A percentile compares a stretch with the other conserved stretches of the same genome.
These are phyloP conservation scores for Coleophoma cylindrospora DNA, from an alignment of 2,329 filamentous ascomycete genomes.

Conservation along the genomic window DNA sequence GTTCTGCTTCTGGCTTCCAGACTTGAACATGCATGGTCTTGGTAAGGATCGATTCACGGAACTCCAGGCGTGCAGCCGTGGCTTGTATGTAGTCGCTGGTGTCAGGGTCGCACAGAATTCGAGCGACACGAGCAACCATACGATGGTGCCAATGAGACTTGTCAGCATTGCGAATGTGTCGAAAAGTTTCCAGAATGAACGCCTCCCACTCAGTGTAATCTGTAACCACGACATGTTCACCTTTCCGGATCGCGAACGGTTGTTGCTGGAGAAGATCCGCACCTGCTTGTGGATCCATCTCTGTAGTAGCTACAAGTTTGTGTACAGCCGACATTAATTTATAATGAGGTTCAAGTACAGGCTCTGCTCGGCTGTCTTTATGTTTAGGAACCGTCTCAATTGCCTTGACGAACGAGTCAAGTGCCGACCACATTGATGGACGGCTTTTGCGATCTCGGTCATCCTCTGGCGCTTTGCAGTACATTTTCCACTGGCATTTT, in stretches of 20 bases:
- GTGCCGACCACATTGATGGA: slow-evolving; percentile 37
- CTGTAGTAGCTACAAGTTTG: slow-evolving; percentile 49
- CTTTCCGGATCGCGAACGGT: slow-evolving; percentile 22
- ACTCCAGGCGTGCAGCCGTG: slow-evolving; percentile 56
- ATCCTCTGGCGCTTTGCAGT: slow-evolving; percentile 37
- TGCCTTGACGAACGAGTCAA: slow-evolving; percentile 52
- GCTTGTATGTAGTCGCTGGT: slow-evolving; percentile 37
- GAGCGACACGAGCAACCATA: slow-evolving; percentile 59
- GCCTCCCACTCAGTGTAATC: slow-evolving; percentile 48
- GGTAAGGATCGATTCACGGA: slow-evolving; percentile 67
- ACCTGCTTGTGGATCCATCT: slow-evolving; percentile 19
- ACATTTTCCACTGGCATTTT: slow-evolving; percentile 72
- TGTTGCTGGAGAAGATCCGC: slow-evolving; percentile 29
- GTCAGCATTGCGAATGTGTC: slow-evolving; percentile 41
- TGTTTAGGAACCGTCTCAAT: slow-evolving; percentile 57
- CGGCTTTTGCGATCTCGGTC: slow-evolving; percentile 26
- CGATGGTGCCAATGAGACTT: slow-evolving; percentile 74
- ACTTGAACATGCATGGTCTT: slow-evolving; percentile 71
- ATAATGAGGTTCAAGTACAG: slow-evolving; percentile 68
- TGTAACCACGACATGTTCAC: slow-evolving; percentile 20
- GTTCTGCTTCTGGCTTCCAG: slow-evolving; percentile 68
- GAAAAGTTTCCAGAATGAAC: slow-evolving; percentile 45
- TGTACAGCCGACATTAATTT: slow-evolving; percentile 64
- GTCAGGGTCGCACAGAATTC: slow-evolving; percentile 53
- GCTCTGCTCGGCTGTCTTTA: slow-evolving; percentile 54